Evolutionary conservation across 2,329 filamentous ascomycete species (phyloP), one percentile per base, ranked within the genome.

Genomic region (Paecilomyces formosus): DNA sequence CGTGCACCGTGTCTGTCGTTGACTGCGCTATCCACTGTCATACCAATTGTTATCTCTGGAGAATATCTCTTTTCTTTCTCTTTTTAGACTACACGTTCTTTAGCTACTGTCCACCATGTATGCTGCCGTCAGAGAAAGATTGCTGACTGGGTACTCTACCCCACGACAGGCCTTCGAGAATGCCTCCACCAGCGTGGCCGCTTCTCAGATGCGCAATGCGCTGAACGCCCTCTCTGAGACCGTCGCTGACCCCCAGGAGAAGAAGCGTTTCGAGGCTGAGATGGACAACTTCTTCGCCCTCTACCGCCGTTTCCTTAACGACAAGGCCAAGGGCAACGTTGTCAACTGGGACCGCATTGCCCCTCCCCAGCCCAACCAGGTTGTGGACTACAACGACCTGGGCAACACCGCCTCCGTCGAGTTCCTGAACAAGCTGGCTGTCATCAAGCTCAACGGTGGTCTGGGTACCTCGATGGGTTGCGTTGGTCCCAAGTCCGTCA

Each of bases 251-350:
- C 83, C 88, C 58, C 81, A 74, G 31, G 82, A 85, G 74, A 86
- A 85, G 81, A 78, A 79, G 90, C 86, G 95, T 66, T 97, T 97
- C 77, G 93, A 97, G 81, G 95, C 92, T 3, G 93, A 99, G 81
- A 97, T 97, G 92, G 94, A 99, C 85, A 99, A 99, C 87, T 99
- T 99, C 84, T 99, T 99, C 75, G 88, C 92, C 61, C 88, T 99
- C 62, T 99, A 99, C 88, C 89, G 94, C 74, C 87, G 94, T 79
- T 99, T 97, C 79, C 82, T 99, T 64, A 97, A 97, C 75, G 94
- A 97, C 82, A 96, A 97, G 84, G 93, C 94, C 73, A 97, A 97
- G 86, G 92, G 93, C 76, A 97, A 94, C 75, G 86, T 86, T 55
- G 85, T 94, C 84, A 90, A 96, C 76, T 99, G 94, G 94, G 92